Evolutionary conservation across 164 flowering plant species (phyloP).

Genomic region (Aristolochia californica): DNA sequence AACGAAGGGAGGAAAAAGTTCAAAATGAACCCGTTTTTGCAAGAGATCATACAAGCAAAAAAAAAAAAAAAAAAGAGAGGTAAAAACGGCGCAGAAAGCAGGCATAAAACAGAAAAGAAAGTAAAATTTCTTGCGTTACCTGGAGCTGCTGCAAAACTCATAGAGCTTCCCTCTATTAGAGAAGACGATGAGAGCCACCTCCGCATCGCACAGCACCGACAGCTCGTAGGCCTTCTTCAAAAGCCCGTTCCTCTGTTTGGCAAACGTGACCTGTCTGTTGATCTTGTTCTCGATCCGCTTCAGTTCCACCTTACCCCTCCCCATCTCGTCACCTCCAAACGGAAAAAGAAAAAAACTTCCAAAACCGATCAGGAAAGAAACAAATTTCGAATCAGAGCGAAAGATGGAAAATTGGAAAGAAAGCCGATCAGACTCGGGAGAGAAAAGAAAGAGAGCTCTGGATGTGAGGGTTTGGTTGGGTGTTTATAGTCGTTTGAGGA

Average conservation of each 20-base stretch:
- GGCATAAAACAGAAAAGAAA: background rate
- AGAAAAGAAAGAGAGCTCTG: no score
- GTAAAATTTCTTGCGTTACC: background rate
- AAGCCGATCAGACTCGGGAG: no score
- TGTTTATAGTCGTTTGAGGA: no score
- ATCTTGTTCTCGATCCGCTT: constrained; percentile 21
- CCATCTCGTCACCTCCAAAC: constrained; percentile 4
- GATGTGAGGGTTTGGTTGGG: no score
- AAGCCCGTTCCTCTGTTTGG: constrained; percentile 13
- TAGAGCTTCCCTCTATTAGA: constrained; percentile 18
- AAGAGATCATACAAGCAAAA: no score
- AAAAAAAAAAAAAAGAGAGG: no score
- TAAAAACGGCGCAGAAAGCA: no score
- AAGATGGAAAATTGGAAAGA: no score
- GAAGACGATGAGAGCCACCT: constrained; percentile 21
- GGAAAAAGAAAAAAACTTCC: background rate
- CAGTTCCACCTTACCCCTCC: constrained; percentile 19
- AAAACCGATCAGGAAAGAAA: no score
- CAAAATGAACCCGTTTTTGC: no score
- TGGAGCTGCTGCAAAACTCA: constrained; percentile 18
- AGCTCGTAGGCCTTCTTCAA: constrained; percentile 18
- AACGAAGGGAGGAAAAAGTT: no score
- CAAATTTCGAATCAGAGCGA: no score
- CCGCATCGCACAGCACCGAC: constrained; percentile 17
- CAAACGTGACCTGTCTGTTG: constrained; percentile 14